phyloP scores from a whole-genome alignment of 352 stramenopile species.

The Globisporangium heterothallicum region DNA sequence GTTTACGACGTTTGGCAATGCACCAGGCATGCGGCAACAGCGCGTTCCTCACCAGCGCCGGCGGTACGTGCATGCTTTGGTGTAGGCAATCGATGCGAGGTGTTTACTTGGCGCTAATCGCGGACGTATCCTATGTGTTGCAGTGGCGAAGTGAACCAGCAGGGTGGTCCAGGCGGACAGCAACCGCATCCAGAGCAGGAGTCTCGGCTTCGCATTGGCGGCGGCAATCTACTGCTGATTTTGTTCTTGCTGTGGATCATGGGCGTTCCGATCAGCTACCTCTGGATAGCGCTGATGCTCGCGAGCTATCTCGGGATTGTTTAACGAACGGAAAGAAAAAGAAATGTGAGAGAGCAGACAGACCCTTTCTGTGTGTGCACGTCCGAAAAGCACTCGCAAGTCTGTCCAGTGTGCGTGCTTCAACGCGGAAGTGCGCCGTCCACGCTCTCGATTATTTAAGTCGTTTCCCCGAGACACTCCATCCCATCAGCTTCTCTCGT shows the following conservation, averaged over 20 bases:
- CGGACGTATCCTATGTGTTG: no score
- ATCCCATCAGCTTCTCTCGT: no score
- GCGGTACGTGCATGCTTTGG: constrained; percentile 24
- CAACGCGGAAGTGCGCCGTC: no score
- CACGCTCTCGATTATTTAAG: constrained; percentile 11
- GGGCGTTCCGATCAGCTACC: constrained; percentile 71
- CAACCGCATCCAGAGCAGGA: constrained; percentile 27
- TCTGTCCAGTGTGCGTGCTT: no score
- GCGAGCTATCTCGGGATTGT: constrained; percentile 69
- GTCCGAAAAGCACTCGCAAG: no score
- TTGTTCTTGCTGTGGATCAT: constrained; percentile 79
- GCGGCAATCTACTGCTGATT: constrained; percentile 66
- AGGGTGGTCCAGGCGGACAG: constrained; percentile 16
- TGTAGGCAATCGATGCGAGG: no score
- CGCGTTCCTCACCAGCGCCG: constrained; percentile 39
- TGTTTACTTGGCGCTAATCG: no score
- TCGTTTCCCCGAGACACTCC: no score
- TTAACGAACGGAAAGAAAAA: constrained; percentile 16
- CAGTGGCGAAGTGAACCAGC: constrained; percentile 20
- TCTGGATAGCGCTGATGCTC: constrained; percentile 78
- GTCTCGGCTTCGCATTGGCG: constrained; percentile 58
- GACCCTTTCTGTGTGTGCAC: neutral
- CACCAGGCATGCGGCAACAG: constrained; percentile 42
- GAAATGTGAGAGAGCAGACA: neutral
- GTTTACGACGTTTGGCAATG: constrained; percentile 69